Evolutionary conservation across 768 basidiomycete species (phyloP).

Genomic region (Dioszegia hungarica): DNA sequence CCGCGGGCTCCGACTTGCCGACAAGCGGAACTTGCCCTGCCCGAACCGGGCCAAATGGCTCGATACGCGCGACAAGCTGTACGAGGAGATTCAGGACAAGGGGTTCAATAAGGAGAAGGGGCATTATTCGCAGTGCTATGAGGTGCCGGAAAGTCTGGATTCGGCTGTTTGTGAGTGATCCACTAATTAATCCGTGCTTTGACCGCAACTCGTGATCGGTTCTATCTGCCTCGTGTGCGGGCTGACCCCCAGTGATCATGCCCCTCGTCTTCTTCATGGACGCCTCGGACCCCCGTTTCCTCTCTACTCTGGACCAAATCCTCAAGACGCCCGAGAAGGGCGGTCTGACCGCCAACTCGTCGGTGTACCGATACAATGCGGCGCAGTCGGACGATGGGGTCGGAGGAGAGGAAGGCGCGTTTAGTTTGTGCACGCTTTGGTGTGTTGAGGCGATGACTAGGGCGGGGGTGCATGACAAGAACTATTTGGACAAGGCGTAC

Average conservation of each 20-base stretch:
- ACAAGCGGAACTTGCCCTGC: slow-evolving; percentile 82
- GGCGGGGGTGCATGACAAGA: slow-evolving; percentile 70
- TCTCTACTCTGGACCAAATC: slow-evolving; percentile 75
- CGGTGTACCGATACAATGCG: slow-evolving; percentile 77
- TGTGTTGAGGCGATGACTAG: slow-evolving; percentile 83
- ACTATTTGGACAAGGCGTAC: slow-evolving; percentile 60
- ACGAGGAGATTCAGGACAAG: slow-evolving; percentile 87
- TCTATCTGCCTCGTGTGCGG: background rate
- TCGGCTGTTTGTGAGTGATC: slow-evolving; percentile 61
- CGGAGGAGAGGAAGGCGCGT: slow-evolving; percentile 89
- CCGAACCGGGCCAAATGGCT: slow-evolving; percentile 60
- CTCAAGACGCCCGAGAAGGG: slow-evolving; percentile 83
- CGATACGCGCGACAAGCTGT: slow-evolving; percentile 69
- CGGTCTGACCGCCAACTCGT: slow-evolving; percentile 77
- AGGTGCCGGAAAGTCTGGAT: slow-evolving; percentile 68
- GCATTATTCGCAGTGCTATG: slow-evolving; percentile 84
- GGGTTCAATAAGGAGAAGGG: slow-evolving; percentile 66
- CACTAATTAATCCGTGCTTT: too few species aligned
- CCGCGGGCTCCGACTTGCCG: slow-evolving; percentile 85
- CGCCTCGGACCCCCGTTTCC: slow-evolving; percentile 72
- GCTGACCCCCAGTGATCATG: slow-evolving; percentile 50
- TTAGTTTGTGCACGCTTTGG: slow-evolving; percentile 66
- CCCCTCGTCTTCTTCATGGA: slow-evolving; percentile 43
- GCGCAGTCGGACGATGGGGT: slow-evolving; percentile 83
- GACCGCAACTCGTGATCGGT: too few species aligned